Evolutionary conservation across 2,329 filamentous ascomycete genomes (phyloP), one percentile per base, ranked within the genome.

Genomic region (Sclerotinia spermophila): DNA sequence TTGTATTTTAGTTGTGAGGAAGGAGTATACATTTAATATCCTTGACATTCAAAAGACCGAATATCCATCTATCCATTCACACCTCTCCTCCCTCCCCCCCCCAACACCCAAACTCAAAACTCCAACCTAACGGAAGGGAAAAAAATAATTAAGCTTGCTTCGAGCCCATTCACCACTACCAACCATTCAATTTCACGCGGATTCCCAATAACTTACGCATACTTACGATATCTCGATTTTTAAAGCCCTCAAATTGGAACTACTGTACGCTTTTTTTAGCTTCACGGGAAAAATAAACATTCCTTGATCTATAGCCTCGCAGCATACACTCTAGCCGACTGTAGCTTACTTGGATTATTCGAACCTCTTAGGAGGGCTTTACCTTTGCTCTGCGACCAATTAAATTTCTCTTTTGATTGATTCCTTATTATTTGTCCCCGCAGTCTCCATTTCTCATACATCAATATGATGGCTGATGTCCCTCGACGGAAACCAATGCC

Each of bases 401-500:
- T 38, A 61, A 51, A 45, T 40, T 4, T 44, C 21, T 53, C 61
- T 53, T 13, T 33, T 21, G 21, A n/a, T 45, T 53, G 61, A 53
- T 68, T 68, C 56, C 42, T 61, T 30, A 51, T 38, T 19, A 35
- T 51, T 51, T 19, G n/a, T 61, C 56, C 67, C 67, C 53, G 42
- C 56, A 61, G 67, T 61, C 40, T 48, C 56, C 58, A 30, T n/a
- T 51, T 51, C 56, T 48, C 33, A 48, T 5, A n/a, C 53, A 61
- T 56, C 67, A 69, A 69, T 69, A 78, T 77, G 75, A 78, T 78
- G 76, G 75, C 76, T 70, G 76, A 77, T 69, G 44, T 77, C 44
- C 75, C 76, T 56, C 74, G 69, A n/a, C 71, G 77, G 65, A 78
- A 78, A 71, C 76, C 77, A 40, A 77, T 77, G 75, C 77, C 77